Evolutionary conservation across 1,139 yeast genomes (phyloP), one percentile per base, ranked within the genome.

Genomic region (Zygosaccharomyces sapae): DNA sequence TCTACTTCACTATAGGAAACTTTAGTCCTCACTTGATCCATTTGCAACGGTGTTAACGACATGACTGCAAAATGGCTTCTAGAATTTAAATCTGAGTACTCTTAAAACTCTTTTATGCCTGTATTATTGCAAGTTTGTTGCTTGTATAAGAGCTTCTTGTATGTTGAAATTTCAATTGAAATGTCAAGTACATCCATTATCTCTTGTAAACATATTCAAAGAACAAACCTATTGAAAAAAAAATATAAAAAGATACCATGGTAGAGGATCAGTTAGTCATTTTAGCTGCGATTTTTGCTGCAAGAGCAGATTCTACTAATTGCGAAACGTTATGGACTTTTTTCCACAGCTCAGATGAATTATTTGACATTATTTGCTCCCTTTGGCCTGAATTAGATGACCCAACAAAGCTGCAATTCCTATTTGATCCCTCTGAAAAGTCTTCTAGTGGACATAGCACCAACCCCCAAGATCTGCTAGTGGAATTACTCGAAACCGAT

Each of bases 381-480:
- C 46, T 65, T 8, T 63, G 66, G 65, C 68, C 68, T 19, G 68
- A 63, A 48, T 40, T 58, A 16, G 59, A 54, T 29, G 59, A 59
- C 38, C 66, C 67, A 8, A 24, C 31, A 5, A 36, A 47, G 3
- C 43, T 64, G 33, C 27, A 38, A 9, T 58, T 56, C 38, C 39
- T 63, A 5, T 51, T 56, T 31, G 18, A 35, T 3, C 38, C 29
- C 7, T 24, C 24, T 6, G 36, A 34, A 7, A 12, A 30, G 10
- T 18, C 33, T 10, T 49, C 46, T 20, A 44, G 13, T 4, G 4
- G 9, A 13, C 13, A 22, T 36, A n/a, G 24, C 16, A 9, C 16
- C 8, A n/a, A 12, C 9, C 12, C 40, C 6, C 27, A 51, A 3
- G 53, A 50, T n/a, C 31, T 58, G 4, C 27, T 60, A 1, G 49